Base-by-base conservation (phyloP, 371 early-diverging fungal genomes). In the Actinomortierella wolfii region DNA sequence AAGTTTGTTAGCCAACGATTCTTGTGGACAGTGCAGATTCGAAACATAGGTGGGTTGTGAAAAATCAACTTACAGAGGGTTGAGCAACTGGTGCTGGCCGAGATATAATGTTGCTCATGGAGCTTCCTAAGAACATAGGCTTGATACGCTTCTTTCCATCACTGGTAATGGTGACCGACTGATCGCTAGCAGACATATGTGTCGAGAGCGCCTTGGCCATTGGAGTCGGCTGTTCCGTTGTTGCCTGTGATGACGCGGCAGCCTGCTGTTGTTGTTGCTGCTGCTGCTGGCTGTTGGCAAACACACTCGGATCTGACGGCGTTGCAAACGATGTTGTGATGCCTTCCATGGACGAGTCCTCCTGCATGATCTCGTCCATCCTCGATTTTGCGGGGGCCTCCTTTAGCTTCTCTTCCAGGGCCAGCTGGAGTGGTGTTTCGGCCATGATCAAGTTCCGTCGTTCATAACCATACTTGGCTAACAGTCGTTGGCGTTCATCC, bases 111-210 rank as follows among this genome's bases (percentile, higher is more conserved):
- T 34, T 21, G 9, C 71, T 61, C 65, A 71, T 71, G 15, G 65
- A 65, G 57, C 77, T 80, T 29, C 80, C 78, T 34, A 91, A 56
- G 47, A 86, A 82, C 15, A 86, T 78, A 3, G 95, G 95, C 54
- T 86, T 86, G 41, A 95, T 93, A 21, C 95, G 77, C 50, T 87
- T 88, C 75, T 89, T 88, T 0, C 95, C 95, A 61, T 91, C 89
- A 44, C 86, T 87, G 6, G 85, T 86, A 26, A 87, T 76, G 0
- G 92, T 85, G 15, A 90, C 83, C 18, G 74, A 82, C 68, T 92
- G 93, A 26, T 71, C 61, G n/a, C 61, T 53, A 9, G 60, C 67
- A n/a, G 76, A 62, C 8, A 67, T 60, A 2, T 76, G 68, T 7
- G 67, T 57, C 24, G 57, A 56, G 8, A 52, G 56, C 13, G 76